Evolutionary conservation across 2,329 filamentous ascomycete species (phyloP), one percentile per base, ranked within the genome.

Genomic region (Dothideomycetes sp.): DNA sequence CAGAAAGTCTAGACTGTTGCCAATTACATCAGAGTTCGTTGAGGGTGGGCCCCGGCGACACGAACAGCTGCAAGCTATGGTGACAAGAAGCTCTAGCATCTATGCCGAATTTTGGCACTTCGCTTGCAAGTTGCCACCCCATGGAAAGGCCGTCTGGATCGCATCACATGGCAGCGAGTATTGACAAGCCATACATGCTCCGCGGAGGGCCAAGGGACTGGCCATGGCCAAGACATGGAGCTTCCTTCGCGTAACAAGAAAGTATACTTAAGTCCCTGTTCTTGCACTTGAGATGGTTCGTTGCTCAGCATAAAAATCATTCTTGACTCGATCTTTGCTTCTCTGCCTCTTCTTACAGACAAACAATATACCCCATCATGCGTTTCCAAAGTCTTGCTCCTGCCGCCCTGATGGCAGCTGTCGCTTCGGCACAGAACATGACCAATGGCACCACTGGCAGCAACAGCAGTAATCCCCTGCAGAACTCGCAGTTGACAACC

Each of bases 131-230:
- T 33, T 41, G 37, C 37, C 37, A 33, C 30, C 27, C n/a, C n/a
- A n/a, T n/a, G n/a, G n/a, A n/a, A n/a, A n/a, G n/a, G n/a, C n/a
- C n/a, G n/a, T n/a, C n/a, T n/a, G n/a, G n/a, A n/a, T n/a, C n/a
- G n/a, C n/a, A n/a, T n/a, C n/a, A n/a, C n/a, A n/a, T n/a, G n/a
- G n/a, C n/a, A n/a, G n/a, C n/a, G n/a, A n/a, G n/a, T n/a, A n/a
- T n/a, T n/a, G n/a, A n/a, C n/a, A n/a, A n/a, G n/a, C n/a, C n/a
- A 17, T 41, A 23, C 37, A 41, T 33, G 30, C 33, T 41, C 37
- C 30, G 37, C 30, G 22, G 36, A 16, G 11, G 18, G 37, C 37
- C 37, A 41, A 33, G 37, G n/a, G 11, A 24, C 30, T 15, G 23
- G 37, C 37, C 37, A 41, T 33, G 37, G 33, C 12, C 27, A n/a